These are phyloP conservation scores for Didymella exigua DNA, from an alignment of 2,329 filamentous ascomycete species.

Conservation along the genomic window DNA sequence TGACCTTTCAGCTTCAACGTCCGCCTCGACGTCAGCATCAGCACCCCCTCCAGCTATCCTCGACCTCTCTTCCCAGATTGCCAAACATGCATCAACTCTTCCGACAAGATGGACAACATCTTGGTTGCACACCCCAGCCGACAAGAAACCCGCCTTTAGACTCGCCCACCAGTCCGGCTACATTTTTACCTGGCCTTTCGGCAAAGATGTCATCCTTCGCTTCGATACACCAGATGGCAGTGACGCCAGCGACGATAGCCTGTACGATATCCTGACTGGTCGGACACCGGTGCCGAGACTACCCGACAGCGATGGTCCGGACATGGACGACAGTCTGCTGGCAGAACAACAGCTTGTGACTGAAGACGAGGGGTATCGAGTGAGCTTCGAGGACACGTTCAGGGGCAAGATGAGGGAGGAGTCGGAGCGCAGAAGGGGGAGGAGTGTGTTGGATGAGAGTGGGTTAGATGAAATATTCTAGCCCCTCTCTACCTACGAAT, in stretches of 20 bases:
- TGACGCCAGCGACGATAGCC: slow-evolving; percentile 53
- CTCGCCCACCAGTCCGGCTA: slow-evolving; percentile 47
- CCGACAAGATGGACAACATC: slow-evolving; percentile 29
- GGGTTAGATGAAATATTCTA: slow-evolving; percentile 47
- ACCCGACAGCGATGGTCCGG: slow-evolving; percentile 19
- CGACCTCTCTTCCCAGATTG: slow-evolving; percentile 27
- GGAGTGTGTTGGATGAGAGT: slow-evolving; percentile 39
- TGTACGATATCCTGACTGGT: slow-evolving; percentile 56
- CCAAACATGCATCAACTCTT: slow-evolving; percentile 30
- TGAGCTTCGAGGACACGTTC: slow-evolving; percentile 54
- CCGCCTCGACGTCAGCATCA: slow-evolving; percentile 18
- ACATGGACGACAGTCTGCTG: slow-evolving; percentile 13
- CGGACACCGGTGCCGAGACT: slow-evolving; percentile 49
- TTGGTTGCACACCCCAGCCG: slow-evolving; percentile 35
- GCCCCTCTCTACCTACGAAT: not conserved
- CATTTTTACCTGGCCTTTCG: slow-evolving; percentile 51
- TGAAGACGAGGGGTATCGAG: slow-evolving; percentile 22
- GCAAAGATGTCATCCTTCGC: slow-evolving; percentile 42
- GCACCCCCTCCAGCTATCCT: slow-evolving; percentile 34
- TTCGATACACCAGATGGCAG: slow-evolving; percentile 39
- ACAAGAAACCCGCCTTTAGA: slow-evolving; percentile 46
- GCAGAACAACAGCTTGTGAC: slow-evolving; percentile 15
- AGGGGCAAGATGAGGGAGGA: slow-evolving; percentile 8
- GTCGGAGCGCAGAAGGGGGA: slow-evolving; percentile 7
- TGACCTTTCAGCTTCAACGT: slow-evolving; percentile 21